Base-by-base conservation (phyloP, 1,139 yeast species). In the Kluyveromyces sp. region DNA sequence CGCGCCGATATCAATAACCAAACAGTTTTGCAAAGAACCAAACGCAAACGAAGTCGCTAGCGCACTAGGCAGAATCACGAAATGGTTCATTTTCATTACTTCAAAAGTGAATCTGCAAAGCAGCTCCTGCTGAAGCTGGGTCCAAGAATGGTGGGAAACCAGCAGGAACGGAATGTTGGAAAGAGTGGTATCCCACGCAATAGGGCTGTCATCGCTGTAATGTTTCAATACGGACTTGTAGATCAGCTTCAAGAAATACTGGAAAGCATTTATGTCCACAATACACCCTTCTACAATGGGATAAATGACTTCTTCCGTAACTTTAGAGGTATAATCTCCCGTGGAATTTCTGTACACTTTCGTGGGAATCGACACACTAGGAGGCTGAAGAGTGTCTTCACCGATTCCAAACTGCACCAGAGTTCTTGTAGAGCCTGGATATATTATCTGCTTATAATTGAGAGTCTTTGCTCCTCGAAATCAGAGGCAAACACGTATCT, bases 1-100 rank as follows among this genome's bases (percentile, higher is more conserved):
- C 47, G 72, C 69, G 17, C 97, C 97, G 36, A 92, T 73, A 62
- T 92, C 95, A 38, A 92, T 78, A 18, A 92, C 86, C 33, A 83
- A 65, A 1, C 92, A 75, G 16, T 79, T 67, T 26, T 72, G 68
- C 49, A 73, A 66, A 2, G 82, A 79, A 9, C 81, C 80, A 58
- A 82, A 74, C 0, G 96, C 94, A 63, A 80, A 88, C 12, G 83
- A 70, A 1, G 89, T 71, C 3, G 89, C 85, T 39, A 88, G 66
- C 1, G 92, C 71, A 32, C 75, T 67, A 44, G 94, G 88, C 39
- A 85, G 58, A 2, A 87, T 62, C 42, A 86, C 74, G 55, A 89
- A 78, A 0, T 86, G 94, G 6, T 86, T 80, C 43, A 87, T 70
- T 47, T 82, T 82, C 54, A 87, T 68, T 15, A 70, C 67, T 62